Percentiles rank a stretch among this genome's conserved stretches.
phyloP scores from a whole-genome alignment of 495 filamentous ascomycete species.

The Penicilliopsis zonata region DNA sequence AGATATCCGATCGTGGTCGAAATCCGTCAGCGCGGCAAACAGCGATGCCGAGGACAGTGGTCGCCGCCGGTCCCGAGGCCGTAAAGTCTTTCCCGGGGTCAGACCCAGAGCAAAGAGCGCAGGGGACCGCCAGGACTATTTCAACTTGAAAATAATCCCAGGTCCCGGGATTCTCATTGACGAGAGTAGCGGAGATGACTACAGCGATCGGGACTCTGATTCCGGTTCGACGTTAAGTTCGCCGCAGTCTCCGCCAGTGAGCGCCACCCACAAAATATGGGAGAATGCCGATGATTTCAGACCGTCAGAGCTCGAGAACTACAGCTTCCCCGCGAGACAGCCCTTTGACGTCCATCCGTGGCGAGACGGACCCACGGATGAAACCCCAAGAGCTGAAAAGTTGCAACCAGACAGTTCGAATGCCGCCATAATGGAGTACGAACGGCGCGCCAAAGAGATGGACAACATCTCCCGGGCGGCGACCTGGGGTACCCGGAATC shows the following conservation, averaged over 20 bases:
- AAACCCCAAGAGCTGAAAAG: slow-evolving; percentile 16
- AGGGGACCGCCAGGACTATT: slow-evolving; percentile 34
- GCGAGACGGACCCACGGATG: slow-evolving; percentile 25
- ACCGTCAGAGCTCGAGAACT: slow-evolving; percentile 8
- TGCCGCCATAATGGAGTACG: slow-evolving; percentile 32
- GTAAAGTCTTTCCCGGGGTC: slow-evolving; percentile 8
- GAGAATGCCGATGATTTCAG: slow-evolving; percentile 15
- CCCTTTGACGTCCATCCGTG: slow-evolving; percentile 29
- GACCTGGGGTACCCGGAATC: slow-evolving; percentile 59
- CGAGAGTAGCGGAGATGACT: slow-evolving; percentile 29
- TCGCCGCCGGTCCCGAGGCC: slow-evolving; percentile 9
- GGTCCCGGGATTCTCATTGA: slow-evolving; percentile 35
- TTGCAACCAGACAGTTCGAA: slow-evolving; percentile 33
- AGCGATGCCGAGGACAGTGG: slow-evolving; percentile 27
- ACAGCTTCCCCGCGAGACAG: slow-evolving; percentile 14
- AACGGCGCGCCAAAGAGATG: slow-evolving; percentile 28
- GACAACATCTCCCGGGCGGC: slow-evolving; percentile 50
- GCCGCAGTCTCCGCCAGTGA: slow-evolving; percentile 20
- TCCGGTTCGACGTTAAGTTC: slow-evolving; percentile 9
- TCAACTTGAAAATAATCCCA: slow-evolving; percentile 25
- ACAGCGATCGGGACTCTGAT: slow-evolving; percentile 18
- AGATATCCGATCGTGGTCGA: slow-evolving; percentile 34
- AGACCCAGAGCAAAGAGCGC: slow-evolving; percentile 35
- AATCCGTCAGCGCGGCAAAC: slow-evolving; percentile 25
- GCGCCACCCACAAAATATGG: slow-evolving; percentile 17